Evolutionary conservation across 2,329 filamentous ascomycete genomes (phyloP).

Genomic region (Alternaria sp.): DNA sequence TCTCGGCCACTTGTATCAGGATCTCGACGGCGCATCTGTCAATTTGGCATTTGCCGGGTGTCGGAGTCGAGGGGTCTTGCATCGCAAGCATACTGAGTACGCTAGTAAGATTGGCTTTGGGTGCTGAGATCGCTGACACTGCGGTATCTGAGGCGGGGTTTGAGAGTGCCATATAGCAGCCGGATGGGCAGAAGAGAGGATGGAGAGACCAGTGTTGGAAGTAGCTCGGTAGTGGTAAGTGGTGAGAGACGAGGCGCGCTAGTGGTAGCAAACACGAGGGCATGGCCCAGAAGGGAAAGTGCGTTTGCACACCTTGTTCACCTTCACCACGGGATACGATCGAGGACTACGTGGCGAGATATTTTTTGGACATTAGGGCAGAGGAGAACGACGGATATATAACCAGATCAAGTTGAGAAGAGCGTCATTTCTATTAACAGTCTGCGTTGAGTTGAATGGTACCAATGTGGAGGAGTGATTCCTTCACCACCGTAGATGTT

Average conservation of each 20-base stretch:
- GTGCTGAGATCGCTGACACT: not conserved
- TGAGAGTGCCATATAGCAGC: not conserved
- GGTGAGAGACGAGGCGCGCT: not conserved
- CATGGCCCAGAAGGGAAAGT: not conserved
- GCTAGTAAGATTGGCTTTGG: not conserved
- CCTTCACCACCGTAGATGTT: not conserved
- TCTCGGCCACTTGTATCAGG: not conserved
- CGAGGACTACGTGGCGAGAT: too few species aligned
- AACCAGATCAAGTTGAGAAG: not conserved
- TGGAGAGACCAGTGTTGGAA: not conserved
- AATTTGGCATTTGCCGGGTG: not conserved
- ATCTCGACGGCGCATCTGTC: not conserved
- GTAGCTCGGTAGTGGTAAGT: not conserved
- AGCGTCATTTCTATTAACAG: not conserved
- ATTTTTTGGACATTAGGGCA: not conserved
- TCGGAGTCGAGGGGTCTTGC: not conserved
- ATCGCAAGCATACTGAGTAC: not conserved
- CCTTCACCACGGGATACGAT: not conserved
- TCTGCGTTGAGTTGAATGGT: not conserved
- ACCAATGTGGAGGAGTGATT: not conserved
- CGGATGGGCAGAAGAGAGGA: not conserved
- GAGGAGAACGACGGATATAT: not conserved
- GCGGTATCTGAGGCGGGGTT: not conserved
- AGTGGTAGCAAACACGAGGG: not conserved
- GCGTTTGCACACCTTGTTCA: not conserved